Conservation (phyloP, 73 alveolate species). For the Effrenium voratum region DNA sequence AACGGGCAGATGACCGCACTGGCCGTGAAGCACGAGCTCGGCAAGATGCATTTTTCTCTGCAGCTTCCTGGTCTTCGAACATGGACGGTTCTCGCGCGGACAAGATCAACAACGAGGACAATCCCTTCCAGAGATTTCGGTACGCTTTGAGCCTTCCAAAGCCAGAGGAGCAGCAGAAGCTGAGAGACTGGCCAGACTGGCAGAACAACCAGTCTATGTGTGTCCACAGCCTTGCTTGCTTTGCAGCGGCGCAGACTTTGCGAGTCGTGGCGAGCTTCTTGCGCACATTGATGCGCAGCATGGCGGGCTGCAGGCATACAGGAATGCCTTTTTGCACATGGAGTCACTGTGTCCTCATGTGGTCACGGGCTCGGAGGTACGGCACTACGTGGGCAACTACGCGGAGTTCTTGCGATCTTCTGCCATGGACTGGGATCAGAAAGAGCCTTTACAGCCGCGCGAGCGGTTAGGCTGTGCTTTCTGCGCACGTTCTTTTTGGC, state of each 20-base stretch:
- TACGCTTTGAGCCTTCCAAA: background rate
- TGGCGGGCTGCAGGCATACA: conserved; percentile 20
- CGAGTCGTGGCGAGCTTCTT: background rate
- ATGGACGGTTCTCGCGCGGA: background rate
- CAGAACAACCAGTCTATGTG: background rate
- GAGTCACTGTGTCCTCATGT: conserved; percentile 44
- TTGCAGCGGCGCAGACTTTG: background rate
- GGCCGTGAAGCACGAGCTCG: background rate
- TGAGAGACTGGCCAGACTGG: conserved; percentile 16
- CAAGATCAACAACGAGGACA: background rate
- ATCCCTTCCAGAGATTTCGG: background rate
- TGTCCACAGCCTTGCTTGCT: conserved; percentile 50
- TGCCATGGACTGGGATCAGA: conserved; percentile 38
- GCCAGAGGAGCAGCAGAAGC: background rate
- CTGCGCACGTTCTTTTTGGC: conserved; percentile 29
- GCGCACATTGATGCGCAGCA: background rate
- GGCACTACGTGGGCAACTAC: conserved; percentile 40
- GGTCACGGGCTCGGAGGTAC: background rate
- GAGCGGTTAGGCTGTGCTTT: background rate
- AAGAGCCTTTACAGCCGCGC: background rate
- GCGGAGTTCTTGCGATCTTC: background rate
- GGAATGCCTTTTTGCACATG: background rate
- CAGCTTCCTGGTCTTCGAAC: background rate
- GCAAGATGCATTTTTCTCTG: background rate
- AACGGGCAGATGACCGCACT: too few relatives aligned